Conservation (phyloP, 202 grass and related monocot genomes). For the Panicum hallii region DNA sequence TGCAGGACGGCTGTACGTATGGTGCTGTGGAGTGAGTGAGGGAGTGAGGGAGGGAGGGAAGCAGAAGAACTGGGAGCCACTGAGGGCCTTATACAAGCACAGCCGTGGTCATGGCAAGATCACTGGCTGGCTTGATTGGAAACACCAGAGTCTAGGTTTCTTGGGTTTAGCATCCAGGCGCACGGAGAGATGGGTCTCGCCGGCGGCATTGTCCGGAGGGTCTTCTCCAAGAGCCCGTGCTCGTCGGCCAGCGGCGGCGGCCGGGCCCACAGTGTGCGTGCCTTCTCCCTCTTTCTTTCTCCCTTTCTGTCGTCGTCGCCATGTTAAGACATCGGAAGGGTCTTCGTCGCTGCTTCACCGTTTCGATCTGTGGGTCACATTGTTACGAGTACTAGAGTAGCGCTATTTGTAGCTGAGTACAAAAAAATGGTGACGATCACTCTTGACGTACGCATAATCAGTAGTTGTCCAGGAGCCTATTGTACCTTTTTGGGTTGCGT, state of each 20-base stretch:
- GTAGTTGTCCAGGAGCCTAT: neutral
- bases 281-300: neutral
- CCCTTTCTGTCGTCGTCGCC: neutral
- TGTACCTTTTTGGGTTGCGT: neutral
- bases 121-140: neutral
- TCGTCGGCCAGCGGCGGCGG: slow-evolving; percentile 19
- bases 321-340: neutral
- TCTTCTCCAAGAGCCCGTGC: slow-evolving; percentile 74
- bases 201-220: slow-evolving; percentile 70
- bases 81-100: neutral
- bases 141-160: neutral
- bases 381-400: neutral
- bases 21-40: slow-evolving; percentile 10
- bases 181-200: slow-evolving; percentile 59
- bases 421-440: neutral
- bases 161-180: neutral
- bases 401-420: neutral
- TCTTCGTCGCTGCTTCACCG: neutral
- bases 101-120: neutral
- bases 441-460: neutral
- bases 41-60: neutral
- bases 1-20: neutral
- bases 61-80: neutral
- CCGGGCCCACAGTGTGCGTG: slow-evolving; percentile 48
- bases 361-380: neutral